These are phyloP conservation scores for Neurospora intermedia DNA, from an alignment of 495 filamentous ascomycete genomes.

Conservation along the genomic window DNA sequence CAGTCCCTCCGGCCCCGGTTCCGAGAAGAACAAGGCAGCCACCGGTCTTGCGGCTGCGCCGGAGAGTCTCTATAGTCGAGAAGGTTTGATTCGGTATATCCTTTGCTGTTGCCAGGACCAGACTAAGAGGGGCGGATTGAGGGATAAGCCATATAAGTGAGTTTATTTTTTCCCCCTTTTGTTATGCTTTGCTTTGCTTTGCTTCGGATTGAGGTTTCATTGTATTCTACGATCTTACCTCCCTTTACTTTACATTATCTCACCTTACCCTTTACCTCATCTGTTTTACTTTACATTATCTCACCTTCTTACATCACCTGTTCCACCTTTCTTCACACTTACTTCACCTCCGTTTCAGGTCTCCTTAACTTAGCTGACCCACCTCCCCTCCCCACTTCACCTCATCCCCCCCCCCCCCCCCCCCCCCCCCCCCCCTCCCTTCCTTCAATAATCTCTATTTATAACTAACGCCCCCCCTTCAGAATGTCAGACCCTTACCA, in stretches of 20 bases:
- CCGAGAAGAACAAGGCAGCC: not conserved
- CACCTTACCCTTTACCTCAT: not conserved
- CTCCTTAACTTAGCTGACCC: not conserved
- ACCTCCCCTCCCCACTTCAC: not conserved
- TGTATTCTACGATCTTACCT: not conserved
- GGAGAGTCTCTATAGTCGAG: conserved; percentile 61
- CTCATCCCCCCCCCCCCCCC: too few relatives aligned
- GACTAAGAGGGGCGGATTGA: conserved; percentile 59
- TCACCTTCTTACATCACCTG: not conserved
- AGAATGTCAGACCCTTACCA: conserved; percentile 83
- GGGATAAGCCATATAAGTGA: conserved; percentile 90
- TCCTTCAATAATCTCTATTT: not conserved
- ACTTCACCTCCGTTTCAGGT: not conserved
- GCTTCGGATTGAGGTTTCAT: not conserved
- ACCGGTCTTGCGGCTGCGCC: conserved; percentile 9
- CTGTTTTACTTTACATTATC: not conserved
- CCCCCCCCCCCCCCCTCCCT: too few relatives aligned
- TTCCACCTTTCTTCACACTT: not conserved
- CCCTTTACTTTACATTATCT: not conserved
- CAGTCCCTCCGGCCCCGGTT: conserved; percentile 8
- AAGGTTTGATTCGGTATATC: conserved; percentile 80
- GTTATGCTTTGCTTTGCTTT: not conserved
- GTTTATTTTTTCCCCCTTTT: conserved; percentile 19
- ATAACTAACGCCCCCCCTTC: not conserved
- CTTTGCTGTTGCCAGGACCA: conserved; percentile 74